Conservation (phyloP, 495 filamentous ascomycete species). For the Podospora anserina region DNA sequence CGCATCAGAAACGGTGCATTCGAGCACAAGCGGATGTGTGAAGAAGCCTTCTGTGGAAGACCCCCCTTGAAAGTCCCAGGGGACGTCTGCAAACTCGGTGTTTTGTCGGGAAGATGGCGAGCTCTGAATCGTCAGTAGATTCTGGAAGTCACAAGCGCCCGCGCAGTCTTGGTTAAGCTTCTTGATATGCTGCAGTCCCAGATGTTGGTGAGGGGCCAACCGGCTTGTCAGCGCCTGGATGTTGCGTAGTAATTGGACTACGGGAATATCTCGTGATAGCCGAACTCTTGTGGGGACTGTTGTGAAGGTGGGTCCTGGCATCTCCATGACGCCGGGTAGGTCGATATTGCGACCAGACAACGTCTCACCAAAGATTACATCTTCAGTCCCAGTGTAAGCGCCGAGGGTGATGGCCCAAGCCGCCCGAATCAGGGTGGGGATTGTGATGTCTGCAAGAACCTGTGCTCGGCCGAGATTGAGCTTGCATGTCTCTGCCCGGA, state of each 20-base stretch:
- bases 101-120: not conserved
- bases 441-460: conserved; percentile 17
- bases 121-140: conserved; percentile 40
- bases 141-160: conserved; percentile 40
- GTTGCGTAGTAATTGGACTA: conserved; percentile 19
- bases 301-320: conserved; percentile 54
- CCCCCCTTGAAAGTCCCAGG: conserved; percentile 23
- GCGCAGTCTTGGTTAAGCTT: conserved; percentile 29
- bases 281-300: conserved; percentile 53
- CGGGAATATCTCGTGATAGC: conserved; percentile 11
- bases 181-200: conserved; percentile 45
- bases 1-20: conserved; percentile 18
- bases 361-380: conserved; percentile 45
- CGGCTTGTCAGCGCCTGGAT: conserved; percentile 37
- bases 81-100: not conserved
- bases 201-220: conserved; percentile 45
- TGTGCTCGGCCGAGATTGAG: conserved; percentile 15
- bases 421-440: conserved; percentile 39
- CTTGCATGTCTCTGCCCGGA: conserved; percentile 14
- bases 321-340: conserved; percentile 46
- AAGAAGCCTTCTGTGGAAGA: conserved; percentile 28
- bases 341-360: conserved; percentile 45
- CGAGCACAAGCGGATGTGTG: conserved; percentile 29
- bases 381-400: conserved; percentile 36
- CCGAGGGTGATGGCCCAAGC: conserved; percentile 45